These are phyloP conservation scores for Durotheca rogersii DNA, from an alignment of 495 filamentous ascomycete genomes.

Conservation along the genomic window DNA sequence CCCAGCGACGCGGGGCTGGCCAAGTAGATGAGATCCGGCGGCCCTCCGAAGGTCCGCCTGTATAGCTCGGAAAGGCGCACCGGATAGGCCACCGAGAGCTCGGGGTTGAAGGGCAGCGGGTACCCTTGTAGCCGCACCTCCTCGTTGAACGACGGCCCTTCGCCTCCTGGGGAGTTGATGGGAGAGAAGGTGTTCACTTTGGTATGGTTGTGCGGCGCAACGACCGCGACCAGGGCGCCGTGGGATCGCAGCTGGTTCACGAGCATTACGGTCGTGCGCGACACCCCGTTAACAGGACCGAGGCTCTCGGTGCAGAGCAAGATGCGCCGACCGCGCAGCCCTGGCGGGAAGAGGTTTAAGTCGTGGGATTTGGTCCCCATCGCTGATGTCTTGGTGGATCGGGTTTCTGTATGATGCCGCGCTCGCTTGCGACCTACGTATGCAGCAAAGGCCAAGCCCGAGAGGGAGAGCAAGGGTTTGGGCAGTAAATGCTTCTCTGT, in stretches of 20 bases:
- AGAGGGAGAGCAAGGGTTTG: too few species aligned
- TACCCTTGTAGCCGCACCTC: conserved; percentile 55
- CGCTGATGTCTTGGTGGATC: not conserved
- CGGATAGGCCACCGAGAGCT: conserved; percentile 62
- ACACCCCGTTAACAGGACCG: conserved; percentile 66
- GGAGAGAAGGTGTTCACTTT: conserved; percentile 38
- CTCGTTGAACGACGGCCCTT: not conserved
- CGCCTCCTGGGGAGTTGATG: not conserved
- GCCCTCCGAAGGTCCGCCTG: conserved; percentile 47
- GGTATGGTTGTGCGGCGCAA: conserved; percentile 55
- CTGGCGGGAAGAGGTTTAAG: conserved; percentile 43
- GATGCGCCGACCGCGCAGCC: conserved; percentile 54
- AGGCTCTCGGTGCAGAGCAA: conserved; percentile 65
- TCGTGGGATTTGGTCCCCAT: conserved; percentile 16
- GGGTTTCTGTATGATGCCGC: too few species aligned
- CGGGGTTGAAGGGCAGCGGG: conserved; percentile 65
- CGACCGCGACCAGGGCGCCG: conserved; percentile 57
- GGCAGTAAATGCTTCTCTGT: too few species aligned
- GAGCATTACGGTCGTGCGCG: conserved; percentile 60
- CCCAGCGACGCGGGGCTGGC: conserved; percentile 64
- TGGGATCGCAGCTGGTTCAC: conserved; percentile 60
- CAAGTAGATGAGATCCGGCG: conserved; percentile 61
- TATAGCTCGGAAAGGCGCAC: conserved; percentile 58
- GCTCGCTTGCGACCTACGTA: too few species aligned
- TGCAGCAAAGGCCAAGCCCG: too few species aligned